Conservation (phyloP, 805 yeast species). For the Hanseniaspora hatyaiensis region DNA sequence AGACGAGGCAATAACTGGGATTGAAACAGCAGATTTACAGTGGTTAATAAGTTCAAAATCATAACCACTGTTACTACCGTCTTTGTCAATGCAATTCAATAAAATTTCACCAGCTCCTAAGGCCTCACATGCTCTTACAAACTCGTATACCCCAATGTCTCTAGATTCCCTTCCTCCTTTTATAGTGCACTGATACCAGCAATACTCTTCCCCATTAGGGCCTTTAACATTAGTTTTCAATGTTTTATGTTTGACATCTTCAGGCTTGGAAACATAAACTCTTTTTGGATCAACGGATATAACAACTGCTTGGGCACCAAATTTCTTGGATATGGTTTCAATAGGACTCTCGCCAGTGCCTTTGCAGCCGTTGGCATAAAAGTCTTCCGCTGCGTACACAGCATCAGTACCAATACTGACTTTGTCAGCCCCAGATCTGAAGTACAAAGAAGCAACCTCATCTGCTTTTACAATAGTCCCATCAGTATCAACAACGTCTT, state of each 20-base stretch:
- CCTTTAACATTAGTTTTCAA: slow-evolving; percentile 60
- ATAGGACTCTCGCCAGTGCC: slow-evolving; percentile 76
- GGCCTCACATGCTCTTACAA: slow-evolving; percentile 77
- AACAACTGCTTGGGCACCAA: slow-evolving; percentile 95
- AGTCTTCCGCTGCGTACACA: slow-evolving; percentile 78
- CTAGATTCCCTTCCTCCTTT: slow-evolving; percentile 91
- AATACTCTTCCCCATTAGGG: slow-evolving; percentile 78
- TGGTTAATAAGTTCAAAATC: slow-evolving; percentile 76
- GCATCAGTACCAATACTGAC: slow-evolving; percentile 98
- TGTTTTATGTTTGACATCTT: slow-evolving; percentile 50
- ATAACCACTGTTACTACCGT: slow-evolving; percentile 90
- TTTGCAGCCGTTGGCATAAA: slow-evolving; percentile 43
- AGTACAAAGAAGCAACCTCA: slow-evolving; percentile 82
- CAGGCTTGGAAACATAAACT: slow-evolving; percentile 46
- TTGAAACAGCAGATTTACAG: slow-evolving; percentile 60
- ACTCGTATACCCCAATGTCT: slow-evolving; percentile 83
- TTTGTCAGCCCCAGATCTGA: slow-evolving; percentile 95
- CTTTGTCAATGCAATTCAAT: slow-evolving; percentile 90
- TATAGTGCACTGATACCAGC: slow-evolving; percentile 91
- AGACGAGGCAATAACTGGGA: slow-evolving; percentile 94
- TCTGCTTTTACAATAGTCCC: slow-evolving; percentile 72
- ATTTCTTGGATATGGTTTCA: slow-evolving; percentile 81
- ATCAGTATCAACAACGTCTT: slow-evolving; percentile 77
- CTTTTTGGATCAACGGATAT: slow-evolving; percentile 97
- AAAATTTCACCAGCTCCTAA: slow-evolving; percentile 94